A percentile compares a stretch with the other conserved stretches of the same genome.
These are phyloP conservation scores for Ceratocystis albifundus DNA, from an alignment of 2,329 filamentous ascomycete species.

Conservation along the genomic window DNA sequence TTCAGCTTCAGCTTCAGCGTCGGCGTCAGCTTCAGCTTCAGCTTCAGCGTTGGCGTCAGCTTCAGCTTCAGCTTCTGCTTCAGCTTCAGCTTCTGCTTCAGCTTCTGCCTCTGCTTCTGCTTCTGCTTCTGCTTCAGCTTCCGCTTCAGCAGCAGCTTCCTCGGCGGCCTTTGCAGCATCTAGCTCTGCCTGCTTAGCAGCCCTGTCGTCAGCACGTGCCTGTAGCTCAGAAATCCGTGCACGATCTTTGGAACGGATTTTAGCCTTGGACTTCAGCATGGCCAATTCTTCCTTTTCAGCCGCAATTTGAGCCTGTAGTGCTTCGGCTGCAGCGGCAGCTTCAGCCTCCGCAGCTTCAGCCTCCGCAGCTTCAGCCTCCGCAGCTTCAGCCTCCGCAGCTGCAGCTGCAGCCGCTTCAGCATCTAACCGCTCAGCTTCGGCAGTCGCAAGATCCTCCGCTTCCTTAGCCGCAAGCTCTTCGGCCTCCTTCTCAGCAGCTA, in stretches of 20 bases:
- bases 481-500: slow-evolving; percentile 20
- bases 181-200: slow-evolving; percentile 25
- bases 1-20: slow-evolving; percentile 17
- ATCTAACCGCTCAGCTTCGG: too few relatives aligned
- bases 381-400: slow-evolving; percentile 9
- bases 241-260: slow-evolving; percentile 10
- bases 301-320: background rate
- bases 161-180: slow-evolving; percentile 23
- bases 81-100: slow-evolving; percentile 24
- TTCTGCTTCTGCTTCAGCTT: slow-evolving; percentile 22
- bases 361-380: slow-evolving; percentile 11
- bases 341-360: slow-evolving; percentile 11
- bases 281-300: slow-evolving; percentile 18
- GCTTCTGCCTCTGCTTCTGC: slow-evolving; percentile 11
- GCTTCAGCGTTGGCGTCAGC: too few relatives aligned
- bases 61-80: background rate
- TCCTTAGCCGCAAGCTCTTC: slow-evolving; percentile 29
- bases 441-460: too few relatives aligned
- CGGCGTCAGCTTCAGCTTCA: slow-evolving; percentile 21
- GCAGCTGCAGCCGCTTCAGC: slow-evolving; percentile 22
- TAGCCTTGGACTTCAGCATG: slow-evolving; percentile 12
- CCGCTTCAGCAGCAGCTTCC: slow-evolving; percentile 25
- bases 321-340: background rate
- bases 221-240: slow-evolving; percentile 16
- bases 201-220: slow-evolving; percentile 17